These are phyloP conservation scores for Morella rubra DNA, from an alignment of 306 rosid species.

Conservation along the genomic window DNA sequence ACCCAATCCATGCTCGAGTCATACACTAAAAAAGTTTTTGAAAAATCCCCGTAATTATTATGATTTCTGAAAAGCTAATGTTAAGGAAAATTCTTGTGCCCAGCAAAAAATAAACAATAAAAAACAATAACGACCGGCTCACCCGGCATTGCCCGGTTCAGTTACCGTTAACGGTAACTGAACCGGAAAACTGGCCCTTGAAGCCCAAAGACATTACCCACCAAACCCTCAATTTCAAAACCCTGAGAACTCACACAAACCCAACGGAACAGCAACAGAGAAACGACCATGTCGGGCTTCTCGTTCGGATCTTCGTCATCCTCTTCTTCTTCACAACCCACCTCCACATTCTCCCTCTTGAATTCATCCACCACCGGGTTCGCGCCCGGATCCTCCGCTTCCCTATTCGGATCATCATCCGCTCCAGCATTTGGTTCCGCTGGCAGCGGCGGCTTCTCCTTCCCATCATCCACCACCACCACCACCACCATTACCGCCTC, in stretches of 20 bases:
- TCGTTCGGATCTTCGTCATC: slow-evolving; percentile 39
- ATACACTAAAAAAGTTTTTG: too few species aligned
- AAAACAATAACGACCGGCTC: too few species aligned
- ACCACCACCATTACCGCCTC: slow-evolving; percentile 27
- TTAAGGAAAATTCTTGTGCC: too few species aligned
- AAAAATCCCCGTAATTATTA: too few species aligned
- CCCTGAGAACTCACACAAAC: not conserved
- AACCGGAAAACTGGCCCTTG: too few species aligned
- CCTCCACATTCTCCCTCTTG: slow-evolving; percentile 24
- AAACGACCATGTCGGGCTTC: slow-evolving; percentile 66
- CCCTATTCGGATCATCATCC: not conserved
- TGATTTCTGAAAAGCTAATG: too few species aligned
- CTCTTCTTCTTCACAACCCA: slow-evolving; percentile 30
- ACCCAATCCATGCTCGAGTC: too few species aligned
- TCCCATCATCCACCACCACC: slow-evolving; percentile 11
- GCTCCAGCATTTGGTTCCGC: slow-evolving; percentile 16
- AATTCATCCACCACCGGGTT: slow-evolving; percentile 29
- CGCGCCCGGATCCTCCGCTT: slow-evolving; percentile 37
- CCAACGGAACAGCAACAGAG: not conserved
- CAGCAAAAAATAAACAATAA: too few species aligned
- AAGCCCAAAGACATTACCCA: not conserved
- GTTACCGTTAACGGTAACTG: too few species aligned
- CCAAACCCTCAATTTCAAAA: not conserved
- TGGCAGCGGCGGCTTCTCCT: not conserved
- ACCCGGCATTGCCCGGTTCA: too few species aligned